These are phyloP conservation scores for Leptographium procerum DNA, from an alignment of 2,329 filamentous ascomycete genomes.

Conservation along the genomic window DNA sequence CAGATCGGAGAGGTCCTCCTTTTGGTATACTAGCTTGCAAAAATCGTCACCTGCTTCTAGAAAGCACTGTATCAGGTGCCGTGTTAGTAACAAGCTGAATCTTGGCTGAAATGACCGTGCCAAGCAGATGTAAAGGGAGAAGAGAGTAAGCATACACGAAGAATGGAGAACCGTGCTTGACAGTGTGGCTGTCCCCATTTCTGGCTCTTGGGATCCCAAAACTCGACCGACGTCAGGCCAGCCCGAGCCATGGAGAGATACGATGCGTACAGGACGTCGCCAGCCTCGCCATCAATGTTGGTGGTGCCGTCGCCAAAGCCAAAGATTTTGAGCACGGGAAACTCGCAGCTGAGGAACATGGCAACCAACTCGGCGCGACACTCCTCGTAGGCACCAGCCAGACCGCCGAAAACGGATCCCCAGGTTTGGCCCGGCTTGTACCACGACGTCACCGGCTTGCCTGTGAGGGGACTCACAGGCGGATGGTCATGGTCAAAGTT, in stretches of 20 bases:
- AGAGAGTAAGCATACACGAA: constrained; percentile 34
- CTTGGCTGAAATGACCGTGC: neutral
- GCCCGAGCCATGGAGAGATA: constrained; percentile 92
- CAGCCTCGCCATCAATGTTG: constrained; percentile 65
- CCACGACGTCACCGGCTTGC: constrained; percentile 70
- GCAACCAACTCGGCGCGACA: constrained; percentile 90
- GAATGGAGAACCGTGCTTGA: constrained; percentile 81
- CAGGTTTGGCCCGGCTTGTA: constrained; percentile 95
- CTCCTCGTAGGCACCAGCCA: constrained; percentile 85
- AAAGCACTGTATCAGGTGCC: constrained; percentile 44
- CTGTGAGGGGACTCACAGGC: constrained; percentile 67
- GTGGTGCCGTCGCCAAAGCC: constrained; percentile 70
- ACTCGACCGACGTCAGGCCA: constrained; percentile 79
- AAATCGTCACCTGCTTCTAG: constrained; percentile 78
- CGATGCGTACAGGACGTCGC: constrained; percentile 75
- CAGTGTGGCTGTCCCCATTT: constrained; percentile 94
- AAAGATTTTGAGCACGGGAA: constrained; percentile 79
- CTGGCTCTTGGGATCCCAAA: constrained; percentile 82
- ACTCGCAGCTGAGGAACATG: constrained; percentile 84
- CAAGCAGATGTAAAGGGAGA: neutral
- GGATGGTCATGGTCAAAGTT: constrained; percentile 82
- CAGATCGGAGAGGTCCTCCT: constrained; percentile 67
- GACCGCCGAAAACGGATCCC: constrained; percentile 81
- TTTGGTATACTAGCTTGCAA: constrained; percentile 64
- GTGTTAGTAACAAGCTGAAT: neutral